Base-by-base conservation (phyloP, 164 flowering plant species). In the Sextonia rubra region DNA sequence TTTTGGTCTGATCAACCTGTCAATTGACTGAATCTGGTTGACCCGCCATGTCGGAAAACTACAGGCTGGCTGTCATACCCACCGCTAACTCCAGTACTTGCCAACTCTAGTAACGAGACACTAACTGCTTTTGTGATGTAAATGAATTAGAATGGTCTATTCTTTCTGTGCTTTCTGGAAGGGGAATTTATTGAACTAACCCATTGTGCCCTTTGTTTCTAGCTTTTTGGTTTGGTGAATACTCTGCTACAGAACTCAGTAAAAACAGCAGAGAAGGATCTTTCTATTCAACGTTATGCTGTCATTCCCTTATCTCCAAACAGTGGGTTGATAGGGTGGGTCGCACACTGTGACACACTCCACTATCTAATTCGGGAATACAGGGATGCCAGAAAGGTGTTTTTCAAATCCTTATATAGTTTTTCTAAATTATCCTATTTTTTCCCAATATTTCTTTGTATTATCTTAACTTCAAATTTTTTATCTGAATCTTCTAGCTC, bases 291-390 rank as follows among this genome's bases (percentile, higher is more conserved):
- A 79, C 81, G 99, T 77, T 96, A 96, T 82, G 44, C 75, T 67
- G 99, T 96, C 67, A 93, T 96, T 72, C 99, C 99, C 55, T 82
- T 96, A 73, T 89, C 99, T 75, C 97, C 98, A 62, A 96, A 96
- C 73, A 96, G 96, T 86, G 99, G 99, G 73, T 81, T 96, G 30
- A 93, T 96, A 72, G 99, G 81, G 73, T 96, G 99, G 99, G 99
- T 93, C 69, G 97, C 99, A 58, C 72, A 92, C 68, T 96, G 99
- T 79, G 99, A 96, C 77, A 96, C 99, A 49, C 82, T 96, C 66
- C 98, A 96, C 83, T 84, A 89, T 52, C 92, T 96, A 64, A 96
- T 96, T 73, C 87, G 97, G 25, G 99, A 96, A 76, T 96, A 92
- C 77, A 85, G 99, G 68, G 98, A 93, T 76, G 94, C 93, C 26